Conservation (phyloP, 73 alveolate genomes). For the Diophrys sp. region DNA sequence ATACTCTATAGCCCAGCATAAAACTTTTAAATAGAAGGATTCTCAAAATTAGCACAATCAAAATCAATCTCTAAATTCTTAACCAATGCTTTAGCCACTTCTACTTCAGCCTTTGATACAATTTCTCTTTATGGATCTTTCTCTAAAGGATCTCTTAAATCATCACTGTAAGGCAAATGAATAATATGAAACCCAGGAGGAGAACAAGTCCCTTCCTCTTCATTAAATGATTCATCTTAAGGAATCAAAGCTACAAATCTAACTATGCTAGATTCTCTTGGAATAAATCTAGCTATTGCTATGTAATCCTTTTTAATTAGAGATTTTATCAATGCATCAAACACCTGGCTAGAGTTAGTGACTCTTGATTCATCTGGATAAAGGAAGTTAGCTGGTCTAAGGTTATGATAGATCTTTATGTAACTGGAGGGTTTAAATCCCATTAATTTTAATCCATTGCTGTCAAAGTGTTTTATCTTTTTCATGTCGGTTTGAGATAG, state of each 20-base stretch:
- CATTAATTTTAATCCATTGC: slow-evolving; percentile 92
- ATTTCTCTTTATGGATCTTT: slow-evolving; percentile 17
- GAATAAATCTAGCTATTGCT: slow-evolving; percentile 94
- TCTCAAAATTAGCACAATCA: slow-evolving; percentile 61
- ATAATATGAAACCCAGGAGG: slow-evolving; percentile 87
- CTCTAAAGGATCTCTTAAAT: slow-evolving; percentile 59
- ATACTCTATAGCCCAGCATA: slow-evolving; percentile 57
- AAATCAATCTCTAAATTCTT: slow-evolving; percentile 55
- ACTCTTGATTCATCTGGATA: slow-evolving; percentile 96
- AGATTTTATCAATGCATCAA: slow-evolving; percentile 91
- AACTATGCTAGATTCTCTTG: slow-evolving; percentile 87
- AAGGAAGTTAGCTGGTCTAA: slow-evolving; percentile 90
- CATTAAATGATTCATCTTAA: slow-evolving; percentile 69
- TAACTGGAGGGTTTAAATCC: slow-evolving; percentile 89
- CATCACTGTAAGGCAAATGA: slow-evolving; percentile 87
- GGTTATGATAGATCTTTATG: slow-evolving; percentile 89
- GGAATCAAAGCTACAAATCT: slow-evolving; percentile 96
- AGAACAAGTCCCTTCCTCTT: slow-evolving; percentile 59
- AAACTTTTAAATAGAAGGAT: slow-evolving; percentile 50
- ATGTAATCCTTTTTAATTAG: slow-evolving; percentile 86
- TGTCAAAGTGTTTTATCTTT: slow-evolving; percentile 87
- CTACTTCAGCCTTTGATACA: slow-evolving; percentile 24
- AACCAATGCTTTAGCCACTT: slow-evolving; percentile 45
- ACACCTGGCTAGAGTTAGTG: slow-evolving; percentile 86
- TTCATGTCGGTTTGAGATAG: slow-evolving; percentile 87